Evolutionary conservation across 768 basidiomycete species (phyloP), one percentile per base, ranked within the genome.

Genomic region (Tylopilus rubrobrunneus): DNA sequence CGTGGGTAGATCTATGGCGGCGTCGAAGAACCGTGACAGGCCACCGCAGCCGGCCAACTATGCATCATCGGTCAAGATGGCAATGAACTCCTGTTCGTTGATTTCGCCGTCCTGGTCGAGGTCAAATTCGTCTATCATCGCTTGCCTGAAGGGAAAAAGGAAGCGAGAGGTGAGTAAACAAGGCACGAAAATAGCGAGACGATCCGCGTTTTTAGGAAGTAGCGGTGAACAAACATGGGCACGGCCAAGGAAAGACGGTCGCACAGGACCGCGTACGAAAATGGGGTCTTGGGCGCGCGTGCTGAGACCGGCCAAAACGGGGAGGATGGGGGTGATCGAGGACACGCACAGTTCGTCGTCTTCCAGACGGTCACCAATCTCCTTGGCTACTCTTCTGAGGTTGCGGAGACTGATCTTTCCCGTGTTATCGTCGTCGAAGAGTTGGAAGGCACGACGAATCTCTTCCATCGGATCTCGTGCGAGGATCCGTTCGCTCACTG

Each of bases 51-150:
- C n/a, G 9, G 29, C 47, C 48, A 31, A 39, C 46, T 74, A 90
- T 67, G 86, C 78, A 56, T 96, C 93, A 72, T 97, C 94, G 23
- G 90, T 90, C 95, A 98, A 94, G 69, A 98, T 96, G 42, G 90
- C 87, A 62, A 95, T 85, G 75, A 99, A 98, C 71, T 99, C 97
- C 66, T 91, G 85, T 68, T 95, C 89, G 66, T 85, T 94, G 70
- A 98, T 98, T 75, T 96, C 96, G 28, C 95, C 94, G 61, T 99
- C 97, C 69, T 93, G 87, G 74, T 99, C 97, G 25, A 99, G 83
- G 71, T 99, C 97, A 67, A 99, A 99, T 73, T 99, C 97, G 64
- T 99, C 97, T 66, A 99, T 99, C 97, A 99, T 99, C 23, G 97
- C 97, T 84, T 98, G 94, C 61, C 96, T 98, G 62, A 31, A 5